Evolutionary conservation across 2,329 filamentous ascomycete species (phyloP), one percentile per base, ranked within the genome.

Genomic region (Pseudogymnoascus sp.): DNA sequence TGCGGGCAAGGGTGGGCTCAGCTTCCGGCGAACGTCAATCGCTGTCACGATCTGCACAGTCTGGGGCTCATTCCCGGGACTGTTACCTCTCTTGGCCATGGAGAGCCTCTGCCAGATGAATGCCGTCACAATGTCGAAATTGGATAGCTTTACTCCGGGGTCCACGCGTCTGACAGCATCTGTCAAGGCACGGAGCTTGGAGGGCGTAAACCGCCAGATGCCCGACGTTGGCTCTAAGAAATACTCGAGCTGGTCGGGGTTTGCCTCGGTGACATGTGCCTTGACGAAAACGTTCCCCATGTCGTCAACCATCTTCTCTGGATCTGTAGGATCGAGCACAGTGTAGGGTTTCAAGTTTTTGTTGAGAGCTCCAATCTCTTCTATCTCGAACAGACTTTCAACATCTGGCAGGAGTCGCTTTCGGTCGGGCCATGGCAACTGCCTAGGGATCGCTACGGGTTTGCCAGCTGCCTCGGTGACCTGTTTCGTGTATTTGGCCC

Each of bases 401-500:
- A 41, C 16, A 37, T 19, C 4, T n/a, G 60, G 37, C 4, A 61
- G 13, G 13, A 61, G 37, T 37, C 37, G 60, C 4, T 23, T 14
- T 37, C 60, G 60, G 23, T 61, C 60, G 7, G 60, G 60, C 37
- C 34, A 41, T 37, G 60, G 60, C n/a, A 54, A 54, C 25, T 54
- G 48, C 25, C 25, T 54, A 6, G 60, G 60, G 7, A 37, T 41
- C 34, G 60, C 19, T 41, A 37, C 13, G 4, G 34, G 34, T 37
- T 19, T 23, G 13, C 34, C 60, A 2, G 14, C 37, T 21, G 60
- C 60, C 8, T 39, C 37, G 31, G 60, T 41, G n/a, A 61, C 60
- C 19, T 37, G 19, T 61, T 61, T 61, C 14, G 60, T 61, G 31
- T 61, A 37, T 41, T 61, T 37, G 6, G 60, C 60, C 60, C 60